Base-by-base conservation (phyloP, 192 early-diverging fungal species). In the Backusella westeae region DNA sequence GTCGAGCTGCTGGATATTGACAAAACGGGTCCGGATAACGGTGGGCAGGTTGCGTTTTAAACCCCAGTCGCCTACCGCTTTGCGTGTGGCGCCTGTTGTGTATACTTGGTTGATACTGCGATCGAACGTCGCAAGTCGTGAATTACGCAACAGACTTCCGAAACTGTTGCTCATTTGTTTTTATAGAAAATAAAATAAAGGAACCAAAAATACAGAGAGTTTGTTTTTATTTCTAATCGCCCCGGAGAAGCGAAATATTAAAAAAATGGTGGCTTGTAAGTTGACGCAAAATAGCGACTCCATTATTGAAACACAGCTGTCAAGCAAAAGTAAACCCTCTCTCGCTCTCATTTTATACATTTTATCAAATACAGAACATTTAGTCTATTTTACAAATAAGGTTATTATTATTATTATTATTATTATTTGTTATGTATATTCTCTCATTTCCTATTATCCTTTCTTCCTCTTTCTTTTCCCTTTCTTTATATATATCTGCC, bases 41-140 rank as follows among this genome's bases (percentile, higher is more conserved):
- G 80, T 85, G 42, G 93, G 92, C 63, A 94, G 79, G 59, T 84
- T 82, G 35, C 92, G 92, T 82, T 94, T 94, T 77, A 94, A 73
- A 23, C 93, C 93, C 92, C 92, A 94, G 72, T 93, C 90, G 26
- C 90, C 91, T 26, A 76, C 80, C 26, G 78, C 80, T 70, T 85
- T 86, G 10, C 80, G 75, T 23, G 79, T 83, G 52, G 68, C 75
- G 23, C 85, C 81, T 35, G 91, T 88, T n/a, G 89, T 89, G 80
- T 94, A 94, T 74, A 94, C 89, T 81, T 94, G 93, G 66, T 86
- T 82, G 70, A 94, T 84, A 44, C 81, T 81, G 56, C 85, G 85
- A 80, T 94, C 91, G 70, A 80, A 92, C 44, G 88, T 86, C 7
- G 93, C 88, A 69, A 93, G 84, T 75, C 87, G 87, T 34, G 93